A percentile compares a stretch with the other conserved stretches of the same genome.
phyloP scores from a whole-genome alignment of 495 filamentous ascomycete species.

The Friedmanniomyces simplex region DNA sequence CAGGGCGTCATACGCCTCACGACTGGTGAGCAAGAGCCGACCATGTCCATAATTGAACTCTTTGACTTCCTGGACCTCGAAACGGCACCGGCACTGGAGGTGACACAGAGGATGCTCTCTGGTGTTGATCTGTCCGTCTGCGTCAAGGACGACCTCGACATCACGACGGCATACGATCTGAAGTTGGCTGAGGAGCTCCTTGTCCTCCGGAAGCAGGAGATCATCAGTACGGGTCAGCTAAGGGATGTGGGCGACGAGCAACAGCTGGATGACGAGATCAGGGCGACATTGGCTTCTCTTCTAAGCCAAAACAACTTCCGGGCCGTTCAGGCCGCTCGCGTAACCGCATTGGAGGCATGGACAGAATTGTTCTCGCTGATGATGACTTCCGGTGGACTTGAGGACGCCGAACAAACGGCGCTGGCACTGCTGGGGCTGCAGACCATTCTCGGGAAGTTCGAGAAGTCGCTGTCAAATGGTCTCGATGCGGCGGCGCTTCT shows the following conservation, averaged over 20 bases:
- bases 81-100: slow-evolving; percentile 39
- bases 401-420: slow-evolving; percentile 51
- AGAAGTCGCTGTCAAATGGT: slow-evolving; percentile 55
- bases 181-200: slow-evolving; percentile 55
- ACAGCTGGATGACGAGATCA: slow-evolving; percentile 47
- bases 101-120: slow-evolving; percentile 45
- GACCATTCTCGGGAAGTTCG: slow-evolving; percentile 73
- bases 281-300: slow-evolving; percentile 47
- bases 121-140: slow-evolving; percentile 55
- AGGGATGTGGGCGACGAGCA: slow-evolving; percentile 48
- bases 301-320: slow-evolving; percentile 40
- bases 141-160: slow-evolving; percentile 17
- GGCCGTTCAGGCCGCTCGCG: slow-evolving; percentile 40
- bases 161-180: slow-evolving; percentile 45
- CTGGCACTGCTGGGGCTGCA: slow-evolving; percentile 81
- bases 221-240: slow-evolving; percentile 39
- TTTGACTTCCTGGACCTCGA: slow-evolving; percentile 82
- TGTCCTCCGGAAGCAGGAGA: slow-evolving; percentile 41
- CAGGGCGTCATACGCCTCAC: slow-evolving; percentile 60
- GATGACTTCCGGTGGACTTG: slow-evolving; percentile 64
- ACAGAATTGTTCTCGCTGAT: slow-evolving; percentile 68
- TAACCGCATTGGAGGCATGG: slow-evolving; percentile 61
- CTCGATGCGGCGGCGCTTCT: slow-evolving; percentile 58
- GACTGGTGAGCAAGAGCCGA: slow-evolving; percentile 48
- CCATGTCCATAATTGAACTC: slow-evolving; percentile 76